These are phyloP conservation scores for Trichoderma guizhouense DNA, from an alignment of 2,329 filamentous ascomycete species.

Conservation along the genomic window DNA sequence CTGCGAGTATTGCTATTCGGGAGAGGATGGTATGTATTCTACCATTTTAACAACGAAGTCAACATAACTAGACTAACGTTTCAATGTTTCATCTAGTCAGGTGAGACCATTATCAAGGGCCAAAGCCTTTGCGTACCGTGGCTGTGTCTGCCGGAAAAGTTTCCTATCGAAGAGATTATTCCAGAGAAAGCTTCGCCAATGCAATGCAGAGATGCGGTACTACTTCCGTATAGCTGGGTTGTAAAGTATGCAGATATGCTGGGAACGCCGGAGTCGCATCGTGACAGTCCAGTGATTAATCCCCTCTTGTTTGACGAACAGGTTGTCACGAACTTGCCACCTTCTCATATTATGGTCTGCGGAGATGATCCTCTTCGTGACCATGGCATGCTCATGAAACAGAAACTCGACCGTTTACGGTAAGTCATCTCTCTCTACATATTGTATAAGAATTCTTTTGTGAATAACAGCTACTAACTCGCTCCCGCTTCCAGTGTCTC, in stretches of 20 bases:
- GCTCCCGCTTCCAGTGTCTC: not conserved
- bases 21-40: not conserved
- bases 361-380: not conserved
- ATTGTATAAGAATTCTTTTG: not conserved
- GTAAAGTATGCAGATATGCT: not conserved
- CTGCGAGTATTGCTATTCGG: not conserved
- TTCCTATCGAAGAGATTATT: not conserved
- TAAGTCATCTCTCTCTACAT: not conserved
- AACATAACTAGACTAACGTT: not conserved
- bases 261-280: not conserved
- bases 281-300: not conserved
- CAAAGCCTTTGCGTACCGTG: not conserved
- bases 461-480: not conserved
- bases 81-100: not conserved
- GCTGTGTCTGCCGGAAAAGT: not conserved
- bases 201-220: not conserved
- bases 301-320: not conserved
- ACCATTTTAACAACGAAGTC: not conserved
- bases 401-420: not conserved
- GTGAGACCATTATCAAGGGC: not conserved
- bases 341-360: not conserved
- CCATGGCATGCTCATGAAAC: not conserved
- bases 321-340: not conserved
- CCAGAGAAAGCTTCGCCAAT: not conserved
- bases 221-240: not conserved